Evolutionary conservation across 805 yeast species (phyloP).

Genomic region (Ogataea wickerhamii): DNA sequence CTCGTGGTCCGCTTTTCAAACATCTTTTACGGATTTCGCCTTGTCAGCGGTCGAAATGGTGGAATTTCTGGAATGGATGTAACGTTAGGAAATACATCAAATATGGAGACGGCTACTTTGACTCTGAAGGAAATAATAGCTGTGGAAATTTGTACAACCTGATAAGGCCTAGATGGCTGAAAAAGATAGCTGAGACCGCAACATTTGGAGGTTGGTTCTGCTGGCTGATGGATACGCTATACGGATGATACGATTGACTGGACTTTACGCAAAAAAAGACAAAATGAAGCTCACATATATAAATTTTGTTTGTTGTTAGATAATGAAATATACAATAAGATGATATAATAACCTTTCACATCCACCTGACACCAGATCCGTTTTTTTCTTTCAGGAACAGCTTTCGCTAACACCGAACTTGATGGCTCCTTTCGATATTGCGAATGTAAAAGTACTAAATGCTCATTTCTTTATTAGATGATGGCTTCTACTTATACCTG

Average conservation of each 20-base stretch:
- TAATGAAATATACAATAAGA: too few species aligned
- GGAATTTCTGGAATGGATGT: conserved; percentile 85
- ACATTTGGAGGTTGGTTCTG: conserved; percentile 48
- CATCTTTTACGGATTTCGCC: conserved; percentile 65
- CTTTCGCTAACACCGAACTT: too few species aligned
- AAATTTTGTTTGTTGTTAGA: too few species aligned
- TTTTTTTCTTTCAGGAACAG: too few species aligned
- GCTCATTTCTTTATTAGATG: too few species aligned
- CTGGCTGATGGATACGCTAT: conserved; percentile 37
- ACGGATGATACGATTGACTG: conserved; percentile 34
- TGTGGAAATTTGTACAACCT: conserved; percentile 52
- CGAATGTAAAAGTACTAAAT: too few species aligned
- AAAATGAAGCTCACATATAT: too few species aligned
- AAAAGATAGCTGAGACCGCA: conserved; percentile 31
- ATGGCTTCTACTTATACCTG: too few species aligned
- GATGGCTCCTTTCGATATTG: too few species aligned
- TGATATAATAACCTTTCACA: too few species aligned
- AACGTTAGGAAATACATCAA: conserved; percentile 68
- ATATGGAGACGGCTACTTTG: conserved; percentile 79
- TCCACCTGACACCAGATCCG: too few species aligned
- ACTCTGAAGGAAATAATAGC: conserved; percentile 73
- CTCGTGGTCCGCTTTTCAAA: conserved; percentile 83
- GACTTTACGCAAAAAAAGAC: too few species aligned
- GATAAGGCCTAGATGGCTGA: conserved; percentile 23
- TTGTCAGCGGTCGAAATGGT: conserved; percentile 88